phyloP scores from a whole-genome alignment of 1,284 basidiomycete genomes.

The Phellinidium pouzarii region DNA sequence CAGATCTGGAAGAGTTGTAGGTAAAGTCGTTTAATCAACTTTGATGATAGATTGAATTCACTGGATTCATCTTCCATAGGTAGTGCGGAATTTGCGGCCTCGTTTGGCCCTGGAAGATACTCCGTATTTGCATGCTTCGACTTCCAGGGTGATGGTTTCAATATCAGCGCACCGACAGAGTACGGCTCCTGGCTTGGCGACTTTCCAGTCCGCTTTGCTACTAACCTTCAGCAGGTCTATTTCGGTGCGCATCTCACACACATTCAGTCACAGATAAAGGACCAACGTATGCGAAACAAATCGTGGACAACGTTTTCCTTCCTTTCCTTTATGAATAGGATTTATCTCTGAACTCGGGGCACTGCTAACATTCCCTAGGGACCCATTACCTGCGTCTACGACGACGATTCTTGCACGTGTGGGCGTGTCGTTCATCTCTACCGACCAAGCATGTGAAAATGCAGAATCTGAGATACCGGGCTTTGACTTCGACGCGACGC shows the following conservation, averaged over 20 bases:
- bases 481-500: slow-evolving; percentile 47
- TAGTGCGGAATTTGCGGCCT: slow-evolving; percentile 37
- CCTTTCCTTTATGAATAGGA: too few species aligned
- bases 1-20: slow-evolving; percentile 12
- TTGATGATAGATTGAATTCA: not conserved
- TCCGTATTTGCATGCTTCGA: slow-evolving; percentile 54
- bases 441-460: slow-evolving; percentile 51
- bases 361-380: slow-evolving; percentile 42
- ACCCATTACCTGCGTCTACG: slow-evolving; percentile 22
- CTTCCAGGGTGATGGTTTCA: slow-evolving; percentile 49
- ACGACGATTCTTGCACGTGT: slow-evolving; percentile 47
- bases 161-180: slow-evolving; percentile 37
- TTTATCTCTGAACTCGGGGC: slow-evolving; percentile 41
- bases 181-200: slow-evolving; percentile 50
- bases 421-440: slow-evolving; percentile 56
- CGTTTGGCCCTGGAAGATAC: slow-evolving; percentile 51
- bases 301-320: too few species aligned
- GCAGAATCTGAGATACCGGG: slow-evolving; percentile 56
- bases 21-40: not conserved
- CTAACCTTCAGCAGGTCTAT: slow-evolving; percentile 29
- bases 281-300: too few species aligned
- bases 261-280: too few species aligned
- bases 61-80: slow-evolving; percentile 18
- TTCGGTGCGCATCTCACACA: slow-evolving; percentile 14
- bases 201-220: slow-evolving; percentile 41